Base-by-base conservation (phyloP, 1,284 basidiomycete species). In the Naganishia sp. region DNA sequence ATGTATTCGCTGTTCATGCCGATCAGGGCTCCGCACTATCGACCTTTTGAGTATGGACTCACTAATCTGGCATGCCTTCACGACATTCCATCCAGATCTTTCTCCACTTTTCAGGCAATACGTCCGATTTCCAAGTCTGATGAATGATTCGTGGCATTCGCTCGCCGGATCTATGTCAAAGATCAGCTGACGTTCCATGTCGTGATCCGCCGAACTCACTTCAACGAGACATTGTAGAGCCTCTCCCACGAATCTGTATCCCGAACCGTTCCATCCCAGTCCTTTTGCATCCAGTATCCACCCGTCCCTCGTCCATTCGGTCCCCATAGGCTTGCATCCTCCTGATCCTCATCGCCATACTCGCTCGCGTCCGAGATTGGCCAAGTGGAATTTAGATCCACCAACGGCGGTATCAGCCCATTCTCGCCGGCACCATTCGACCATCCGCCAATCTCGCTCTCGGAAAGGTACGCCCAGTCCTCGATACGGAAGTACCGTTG, bases 101-200 rank as follows among this genome's bases (percentile, higher is more conserved):
- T 71, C 86, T 85, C 94, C 94, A 99, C 69, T 86, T 85, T 46
- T 85, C 81, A 5, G 96, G 96, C 25, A 99, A 83, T 0, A 84
- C 86, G 70, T 95, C 88, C 21, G 89, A 88, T 83, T 96, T 97
- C 95, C 95, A 99, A 23, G 96, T 99, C 84, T 98, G 95, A 80
- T 99, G 95, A 63, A 99, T 87, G 72, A 99, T 92, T 59, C 92
- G 86, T 1, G 95, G 95, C 49, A 98, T 89, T 72, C 84, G 86
- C 74, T 93, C 88, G 53, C 85, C 80, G 23, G 71, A 71, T 65
- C 73, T 76, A 31, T 2, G 1, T 15, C 46, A 2, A 21, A 44
- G 28, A 45, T 16, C 36, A 57, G 45, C 23, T n/a, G 63, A 11
- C 21, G n/a, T 31, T 6, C 33, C 6, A 21, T 15, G 28, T 9